phyloP scores from a whole-genome alignment of 192 early-diverging fungal genomes.

The Mortierella hygrophila region DNA sequence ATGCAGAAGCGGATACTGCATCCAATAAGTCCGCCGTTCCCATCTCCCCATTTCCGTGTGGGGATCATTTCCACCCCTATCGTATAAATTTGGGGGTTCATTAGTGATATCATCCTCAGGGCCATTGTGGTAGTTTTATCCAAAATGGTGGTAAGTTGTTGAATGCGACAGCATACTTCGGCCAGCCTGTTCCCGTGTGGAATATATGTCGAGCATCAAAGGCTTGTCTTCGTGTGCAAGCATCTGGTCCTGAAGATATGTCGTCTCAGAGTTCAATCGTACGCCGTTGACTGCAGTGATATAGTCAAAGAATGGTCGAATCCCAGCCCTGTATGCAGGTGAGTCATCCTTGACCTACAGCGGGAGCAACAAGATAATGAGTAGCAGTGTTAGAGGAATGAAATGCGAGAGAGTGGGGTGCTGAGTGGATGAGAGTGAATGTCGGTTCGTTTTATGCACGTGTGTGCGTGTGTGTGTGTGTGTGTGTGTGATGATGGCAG shows the following conservation, averaged over 20 bases:
- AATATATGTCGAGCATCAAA: conserved; percentile 68
- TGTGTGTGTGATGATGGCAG: background rate
- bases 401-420: background rate
- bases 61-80: conserved; percentile 62
- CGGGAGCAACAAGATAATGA: background rate
- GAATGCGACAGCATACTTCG: conserved; percentile 44
- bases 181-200: conserved; percentile 68
- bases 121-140: background rate
- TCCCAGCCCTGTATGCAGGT: conserved; percentile 73
- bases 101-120: background rate
- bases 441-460: background rate
- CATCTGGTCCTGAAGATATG: conserved; percentile 61
- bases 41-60: conserved; percentile 50
- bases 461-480: background rate
- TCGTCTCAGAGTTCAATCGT: conserved; percentile 58
- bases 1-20: conserved; percentile 78
- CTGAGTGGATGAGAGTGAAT: background rate
- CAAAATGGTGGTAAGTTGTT: background rate
- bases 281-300: conserved; percentile 73
- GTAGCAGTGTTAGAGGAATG: background rate
- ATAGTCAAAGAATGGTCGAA: conserved; percentile 84
- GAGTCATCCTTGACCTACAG: conserved; percentile 74
- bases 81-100: background rate
- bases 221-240: conserved; percentile 56
- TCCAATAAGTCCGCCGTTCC: conserved; percentile 63